Base-by-base conservation (phyloP, 2,329 filamentous ascomycete genomes). In the Aspergillus floridensis region DNA sequence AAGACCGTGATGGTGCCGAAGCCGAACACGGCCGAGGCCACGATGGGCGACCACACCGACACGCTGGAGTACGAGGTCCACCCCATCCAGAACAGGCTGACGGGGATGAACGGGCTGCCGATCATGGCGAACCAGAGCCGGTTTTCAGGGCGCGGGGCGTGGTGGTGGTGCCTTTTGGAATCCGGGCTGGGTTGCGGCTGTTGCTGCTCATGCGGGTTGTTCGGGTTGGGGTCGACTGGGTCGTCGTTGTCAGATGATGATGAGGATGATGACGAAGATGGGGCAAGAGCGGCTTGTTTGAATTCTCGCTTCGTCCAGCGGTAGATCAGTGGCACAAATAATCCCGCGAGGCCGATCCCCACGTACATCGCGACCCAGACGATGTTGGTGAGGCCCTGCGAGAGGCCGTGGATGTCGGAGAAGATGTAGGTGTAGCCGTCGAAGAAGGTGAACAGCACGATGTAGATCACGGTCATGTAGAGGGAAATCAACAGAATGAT, bases 51-150 rank as follows among this genome's bases (percentile, higher is more conserved):
- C 82, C 82, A 85, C 63, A 81, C 78, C 8, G 78, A 80, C 24
- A 84, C 38, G 38, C 38, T 79, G 2, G 59, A 70, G 0, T 63
- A 70, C 44, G 68, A 66, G 0, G 81, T 84, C 84, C 84, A 86
- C 0, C 78, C 84, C 72, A 87, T 83, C 83, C 83, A 86, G 66
- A 87, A 86, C 5, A 86, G 72, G 1, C 75, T 76, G 31, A 85
- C 73, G 0, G 84, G 83, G 5, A 86, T 79, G 0, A 78, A 70
- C 0, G 81, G 78, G 0, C 81, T 78, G 0, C 80, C 79, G 1
- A 84, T 68, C 72, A 86, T 86, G 4, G 79, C 77, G 53, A 79
- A 84, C 77, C 79, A 85, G 0, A 87, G 74, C 4, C 84, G 74
- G 47, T 83, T 81, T 59, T 87, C 84, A 0, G 83, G 83, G 3